phyloP scores from a whole-genome alignment of 805 yeast genomes.

The Wickerhamiella slavikovae region DNA sequence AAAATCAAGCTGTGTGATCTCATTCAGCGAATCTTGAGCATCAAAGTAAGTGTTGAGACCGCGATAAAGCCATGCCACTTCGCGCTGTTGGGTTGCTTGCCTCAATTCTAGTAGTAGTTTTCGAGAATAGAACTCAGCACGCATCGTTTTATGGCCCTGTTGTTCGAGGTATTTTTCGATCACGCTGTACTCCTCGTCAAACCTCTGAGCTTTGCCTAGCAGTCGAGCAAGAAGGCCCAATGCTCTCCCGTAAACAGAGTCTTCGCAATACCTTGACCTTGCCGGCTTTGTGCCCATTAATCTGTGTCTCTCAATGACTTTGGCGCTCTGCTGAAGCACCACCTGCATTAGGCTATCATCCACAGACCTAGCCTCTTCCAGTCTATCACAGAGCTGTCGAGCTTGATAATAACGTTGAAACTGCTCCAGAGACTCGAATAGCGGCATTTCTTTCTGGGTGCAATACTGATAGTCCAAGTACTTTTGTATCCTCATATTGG shows the following conservation, averaged over 20 bases:
- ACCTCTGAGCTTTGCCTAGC: conserved; percentile 8
- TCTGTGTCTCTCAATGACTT: too few species aligned
- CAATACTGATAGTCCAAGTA: conserved; percentile 9
- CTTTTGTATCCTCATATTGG: conserved; percentile 11
- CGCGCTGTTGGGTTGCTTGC: conserved; percentile 8
- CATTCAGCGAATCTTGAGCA: conserved; percentile 10
- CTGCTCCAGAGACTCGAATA: conserved; percentile 6
- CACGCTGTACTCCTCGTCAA: conserved; percentile 10
- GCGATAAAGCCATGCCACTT: conserved; percentile 10
- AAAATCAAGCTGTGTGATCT: conserved; percentile 10
- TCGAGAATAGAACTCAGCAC: conserved; percentile 10
- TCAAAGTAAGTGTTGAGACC: conserved; percentile 14
- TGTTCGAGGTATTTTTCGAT: conserved; percentile 9
- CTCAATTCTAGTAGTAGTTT: conserved; percentile 12
- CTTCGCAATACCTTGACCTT: too few species aligned
- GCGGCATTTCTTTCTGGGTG: conserved; percentile 9
- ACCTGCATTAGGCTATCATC: neutral
- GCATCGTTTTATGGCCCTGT: conserved; percentile 7
- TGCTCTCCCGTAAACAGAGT: conserved; percentile 9
- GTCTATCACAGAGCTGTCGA: conserved; percentile 5
- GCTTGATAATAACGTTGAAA: conserved; percentile 10
- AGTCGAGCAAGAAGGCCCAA: conserved; percentile 9
- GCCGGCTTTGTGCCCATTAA: too few species aligned
- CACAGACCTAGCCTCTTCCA: conserved; percentile 6
- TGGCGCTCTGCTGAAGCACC: too few species aligned